Base-by-base conservation (phyloP, 192 early-diverging fungal species). In the Kappamyces sp. region DNA sequence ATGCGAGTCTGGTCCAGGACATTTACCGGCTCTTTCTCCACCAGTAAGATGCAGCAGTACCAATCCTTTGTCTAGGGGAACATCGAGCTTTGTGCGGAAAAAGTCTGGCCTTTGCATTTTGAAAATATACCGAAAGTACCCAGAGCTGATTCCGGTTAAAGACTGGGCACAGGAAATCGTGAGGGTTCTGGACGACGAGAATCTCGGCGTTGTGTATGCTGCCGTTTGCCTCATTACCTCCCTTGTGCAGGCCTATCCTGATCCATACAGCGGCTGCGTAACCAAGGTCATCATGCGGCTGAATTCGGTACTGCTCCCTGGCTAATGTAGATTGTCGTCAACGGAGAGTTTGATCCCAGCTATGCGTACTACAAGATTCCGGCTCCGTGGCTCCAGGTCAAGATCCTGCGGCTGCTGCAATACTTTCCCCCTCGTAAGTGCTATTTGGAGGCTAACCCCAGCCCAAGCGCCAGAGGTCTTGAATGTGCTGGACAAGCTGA, bases 351-450 rank as follows among this genome's bases (percentile, higher is more conserved):
- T 68, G 71, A 85, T 3, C 52, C 78, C 12, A 93, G 96, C 65
- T 93, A 98, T 66, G 76, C 92, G 23, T 99, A 99, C 74, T 99
- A 99, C 75, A 94, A 93, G 70, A 90, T 99, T 44, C 92, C 97
- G 0, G 87, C 86, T 40, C 97, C 97, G 38, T 99, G 97, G 97
- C 78, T 99, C 46, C 97, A 98, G 72, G 86, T 97, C 64, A 98
- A 97, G 66, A 82, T 97, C 13, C 74, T 99, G 51, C 80, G 93
- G 34, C 76, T 99, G 35, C 69, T 99, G 47, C 97, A 98, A 72
- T 97, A 96, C 74, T 99, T 87, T 72, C 90, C 93, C 31, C 83
- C 91, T 12, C 33, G 55, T 41, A 40, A 66, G 58, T 38, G 53
- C 55, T 58, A 48, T 23, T 23, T 23, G 23, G 23, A 23, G 23